Conservation (phyloP, 768 basidiomycete species). For the Lenzites betulinus region DNA sequence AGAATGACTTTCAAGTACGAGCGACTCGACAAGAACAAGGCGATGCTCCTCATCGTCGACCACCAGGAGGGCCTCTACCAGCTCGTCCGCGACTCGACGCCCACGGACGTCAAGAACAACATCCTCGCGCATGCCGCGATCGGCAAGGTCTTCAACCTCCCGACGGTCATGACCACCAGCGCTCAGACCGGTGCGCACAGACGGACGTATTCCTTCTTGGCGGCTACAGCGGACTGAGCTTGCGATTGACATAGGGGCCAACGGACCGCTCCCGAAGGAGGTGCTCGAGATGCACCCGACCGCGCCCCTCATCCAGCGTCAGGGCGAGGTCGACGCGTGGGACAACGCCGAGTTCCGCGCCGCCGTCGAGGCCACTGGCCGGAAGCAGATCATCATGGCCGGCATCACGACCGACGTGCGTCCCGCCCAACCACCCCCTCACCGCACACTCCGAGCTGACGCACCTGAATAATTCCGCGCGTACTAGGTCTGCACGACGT, state of each 20-base stretch:
- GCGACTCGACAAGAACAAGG: constrained; percentile 48
- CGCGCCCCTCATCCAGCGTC: constrained; percentile 46
- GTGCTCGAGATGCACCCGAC: constrained; percentile 47
- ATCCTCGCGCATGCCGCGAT: constrained; percentile 49
- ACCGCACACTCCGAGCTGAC: background rate
- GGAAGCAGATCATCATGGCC: constrained; percentile 51
- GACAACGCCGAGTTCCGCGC: constrained; percentile 49
- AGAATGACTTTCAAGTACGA: constrained; percentile 33
- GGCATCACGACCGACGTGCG: constrained; percentile 52
- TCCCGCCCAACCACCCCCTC: background rate
- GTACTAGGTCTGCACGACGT: constrained; percentile 47
- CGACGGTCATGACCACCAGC: constrained; percentile 45
- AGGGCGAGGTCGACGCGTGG: constrained; percentile 55
- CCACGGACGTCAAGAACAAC: constrained; percentile 44
- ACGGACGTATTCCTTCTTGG: background rate
- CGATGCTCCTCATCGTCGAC: constrained; percentile 48
- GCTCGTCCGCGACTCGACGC: constrained; percentile 43
- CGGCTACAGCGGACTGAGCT: background rate
- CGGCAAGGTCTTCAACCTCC: constrained; percentile 47
- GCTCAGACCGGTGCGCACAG: background rate
- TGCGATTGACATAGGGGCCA: constrained; percentile 39
- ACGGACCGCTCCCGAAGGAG: constrained; percentile 49
- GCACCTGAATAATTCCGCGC: background rate
- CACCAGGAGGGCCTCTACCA: constrained; percentile 52
- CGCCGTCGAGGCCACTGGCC: constrained; percentile 49